Evolutionary conservation across 768 basidiomycete genomes (phyloP).

Genomic region (Crucibulum laeve): DNA sequence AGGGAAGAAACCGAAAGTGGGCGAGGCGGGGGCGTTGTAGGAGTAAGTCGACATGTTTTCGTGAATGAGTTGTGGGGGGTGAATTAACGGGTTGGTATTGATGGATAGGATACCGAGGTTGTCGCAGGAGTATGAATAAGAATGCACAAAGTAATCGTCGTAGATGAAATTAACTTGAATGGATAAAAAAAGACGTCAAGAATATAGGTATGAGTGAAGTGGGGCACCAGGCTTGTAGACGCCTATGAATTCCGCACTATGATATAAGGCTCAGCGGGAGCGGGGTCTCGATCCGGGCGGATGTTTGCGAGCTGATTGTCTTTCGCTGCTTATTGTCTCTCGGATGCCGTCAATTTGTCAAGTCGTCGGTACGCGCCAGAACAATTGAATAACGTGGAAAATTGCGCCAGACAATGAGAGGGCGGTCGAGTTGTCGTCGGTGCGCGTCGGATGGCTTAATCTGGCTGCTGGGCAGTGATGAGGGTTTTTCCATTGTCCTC

Average conservation of each 20-base stretch:
- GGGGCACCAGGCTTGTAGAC: slow-evolving; percentile 1
- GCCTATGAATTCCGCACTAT: not conserved
- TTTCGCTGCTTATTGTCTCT: too few species aligned
- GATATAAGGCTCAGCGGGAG: not conserved
- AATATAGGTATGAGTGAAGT: not conserved
- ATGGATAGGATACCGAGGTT: not conserved
- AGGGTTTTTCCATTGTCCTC: too few species aligned
- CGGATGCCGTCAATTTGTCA: too few species aligned
- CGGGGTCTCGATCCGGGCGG: not conserved
- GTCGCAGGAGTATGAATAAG: too few species aligned
- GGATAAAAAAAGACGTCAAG: not conserved
- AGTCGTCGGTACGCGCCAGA: too few species aligned
- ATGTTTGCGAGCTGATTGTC: not conserved
- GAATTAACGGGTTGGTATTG: not conserved
- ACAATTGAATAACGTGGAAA: not conserved
- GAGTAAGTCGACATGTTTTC: slow-evolving; percentile 40
- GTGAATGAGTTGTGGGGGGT: not conserved
- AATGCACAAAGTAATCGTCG: too few species aligned
- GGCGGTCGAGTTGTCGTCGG: too few species aligned
- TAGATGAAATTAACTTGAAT: too few species aligned
- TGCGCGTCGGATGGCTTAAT: too few species aligned
- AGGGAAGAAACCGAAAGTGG: slow-evolving; percentile 59
- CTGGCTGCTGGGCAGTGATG: too few species aligned
- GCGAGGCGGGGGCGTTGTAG: slow-evolving; percentile 45
- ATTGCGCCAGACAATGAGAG: not conserved